A percentile compares a stretch with the other conserved stretches of the same genome.
Evolutionary conservation across 2,329 filamentous ascomycete genomes (phyloP).

Genomic region (Chlorencoelia australis): DNA sequence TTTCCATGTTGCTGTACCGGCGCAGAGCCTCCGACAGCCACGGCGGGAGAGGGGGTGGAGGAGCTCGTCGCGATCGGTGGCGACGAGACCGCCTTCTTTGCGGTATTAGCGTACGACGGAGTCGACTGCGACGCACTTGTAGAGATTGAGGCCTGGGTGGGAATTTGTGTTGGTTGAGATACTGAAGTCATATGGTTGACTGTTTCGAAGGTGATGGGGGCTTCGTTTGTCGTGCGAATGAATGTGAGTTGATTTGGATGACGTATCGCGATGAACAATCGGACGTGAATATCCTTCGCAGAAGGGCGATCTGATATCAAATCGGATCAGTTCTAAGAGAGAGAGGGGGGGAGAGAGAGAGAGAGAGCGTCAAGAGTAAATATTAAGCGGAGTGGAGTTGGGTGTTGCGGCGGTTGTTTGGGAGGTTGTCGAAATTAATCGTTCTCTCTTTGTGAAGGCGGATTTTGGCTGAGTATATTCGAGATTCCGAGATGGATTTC

Average conservation of each 20-base stretch:
- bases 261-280: constrained; percentile 21
- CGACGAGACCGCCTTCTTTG: constrained; percentile 52
- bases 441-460: constrained; percentile 15
- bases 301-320: constrained; percentile 21
- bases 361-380: constrained; percentile 4
- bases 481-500: constrained; percentile 5
- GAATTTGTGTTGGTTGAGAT: constrained; percentile 25
- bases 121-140: constrained; percentile 43
- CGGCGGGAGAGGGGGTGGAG: constrained; percentile 40
- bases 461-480: constrained; percentile 14
- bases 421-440: constrained; percentile 27
- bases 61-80: constrained; percentile 51
- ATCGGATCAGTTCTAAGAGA: constrained; percentile 13
- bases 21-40: constrained; percentile 45
- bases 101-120: constrained; percentile 58
- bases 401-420: constrained; percentile 13
- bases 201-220: constrained; percentile 13
- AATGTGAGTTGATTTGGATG: constrained; percentile 13
- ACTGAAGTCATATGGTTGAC: constrained; percentile 28
- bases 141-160: constrained; percentile 43
- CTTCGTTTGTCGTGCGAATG: constrained; percentile 7
- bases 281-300: constrained; percentile 14
- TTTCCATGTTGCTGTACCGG: constrained; percentile 50
- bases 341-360: constrained; percentile 1
- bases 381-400: constrained; percentile 6